Conservation (phyloP, 805 yeast species). For the Zygosaccharomyces siamensis region DNA sequence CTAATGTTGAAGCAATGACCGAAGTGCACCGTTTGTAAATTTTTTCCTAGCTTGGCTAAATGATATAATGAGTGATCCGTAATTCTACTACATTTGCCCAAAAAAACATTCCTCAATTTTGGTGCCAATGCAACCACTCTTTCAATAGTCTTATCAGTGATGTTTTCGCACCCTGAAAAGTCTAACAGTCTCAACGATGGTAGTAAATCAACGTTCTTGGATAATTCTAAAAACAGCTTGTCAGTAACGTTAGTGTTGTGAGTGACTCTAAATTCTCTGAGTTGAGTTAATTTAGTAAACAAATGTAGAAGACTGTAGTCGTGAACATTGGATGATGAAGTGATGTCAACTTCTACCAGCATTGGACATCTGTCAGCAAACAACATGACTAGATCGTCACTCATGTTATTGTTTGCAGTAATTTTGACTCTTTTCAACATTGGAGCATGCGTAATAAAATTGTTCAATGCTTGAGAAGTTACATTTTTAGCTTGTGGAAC, state of each 20-base stretch:
- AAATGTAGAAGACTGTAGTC: constrained; percentile 55
- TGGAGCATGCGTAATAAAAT: constrained; percentile 59
- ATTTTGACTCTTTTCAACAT: constrained; percentile 78
- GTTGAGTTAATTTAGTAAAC: constrained; percentile 57
- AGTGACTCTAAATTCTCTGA: constrained; percentile 81
- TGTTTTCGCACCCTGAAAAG: constrained; percentile 73
- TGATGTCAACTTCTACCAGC: constrained; percentile 85
- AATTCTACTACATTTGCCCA: constrained; percentile 82
- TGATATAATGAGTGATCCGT: constrained; percentile 76
- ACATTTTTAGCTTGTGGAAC: constrained; percentile 80
- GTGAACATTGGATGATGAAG: constrained; percentile 69
- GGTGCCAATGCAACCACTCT: constrained; percentile 75
- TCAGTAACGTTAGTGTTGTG: constrained; percentile 67
- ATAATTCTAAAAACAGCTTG: constrained; percentile 44
- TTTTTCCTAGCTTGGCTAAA: constrained; percentile 67
- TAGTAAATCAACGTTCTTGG: constrained; percentile 35
- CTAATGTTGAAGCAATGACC: constrained; percentile 93
- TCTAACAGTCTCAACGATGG: constrained; percentile 76
- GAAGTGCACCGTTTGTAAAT: constrained; percentile 81
- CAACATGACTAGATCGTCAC: constrained; percentile 55
- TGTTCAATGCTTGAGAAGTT: constrained; percentile 56
- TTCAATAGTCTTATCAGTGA: constrained; percentile 76
- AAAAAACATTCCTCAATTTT: constrained; percentile 75
- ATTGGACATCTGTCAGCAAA: constrained; percentile 70
- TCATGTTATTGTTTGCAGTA: constrained; percentile 61